Evolutionary conservation across 805 yeast genomes (phyloP).

Genomic region (Wickerhamiella domercqiae): DNA sequence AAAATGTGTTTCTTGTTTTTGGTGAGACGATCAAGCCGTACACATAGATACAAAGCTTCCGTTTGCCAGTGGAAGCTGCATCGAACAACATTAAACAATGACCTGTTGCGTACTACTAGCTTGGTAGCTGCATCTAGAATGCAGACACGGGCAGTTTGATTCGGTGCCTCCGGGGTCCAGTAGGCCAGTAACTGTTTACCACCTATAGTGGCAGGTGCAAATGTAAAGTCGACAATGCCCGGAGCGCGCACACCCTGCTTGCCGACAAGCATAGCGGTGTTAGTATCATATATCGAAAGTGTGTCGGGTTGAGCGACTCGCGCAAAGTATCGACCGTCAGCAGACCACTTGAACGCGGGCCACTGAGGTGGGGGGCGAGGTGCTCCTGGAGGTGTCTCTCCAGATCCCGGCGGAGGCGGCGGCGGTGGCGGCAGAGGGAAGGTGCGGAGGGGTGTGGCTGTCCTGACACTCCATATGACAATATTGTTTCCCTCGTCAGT

Average conservation of each 20-base stretch:
- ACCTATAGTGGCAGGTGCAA: conserved; percentile 79
- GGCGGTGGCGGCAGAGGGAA: conserved; percentile 45
- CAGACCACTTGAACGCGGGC: conserved; percentile 96
- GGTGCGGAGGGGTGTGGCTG: conserved; percentile 74
- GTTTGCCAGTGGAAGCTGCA: conserved; percentile 91
- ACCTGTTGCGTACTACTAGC: conserved; percentile 73
- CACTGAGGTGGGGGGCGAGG: conserved; percentile 49
- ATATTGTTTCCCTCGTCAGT: conserved; percentile 86
- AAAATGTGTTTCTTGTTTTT: conserved; percentile 85
- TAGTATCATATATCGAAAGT: conserved; percentile 74
- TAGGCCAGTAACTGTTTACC: conserved; percentile 58
- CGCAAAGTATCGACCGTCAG: conserved; percentile 84
- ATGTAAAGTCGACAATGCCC: conserved; percentile 80
- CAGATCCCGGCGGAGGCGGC: no score
- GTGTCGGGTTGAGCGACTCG: conserved; percentile 83
- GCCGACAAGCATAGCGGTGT: conserved; percentile 65
- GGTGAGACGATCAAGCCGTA: conserved; percentile 92
- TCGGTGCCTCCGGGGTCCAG: conserved; percentile 91
- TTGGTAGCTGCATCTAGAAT: conserved; percentile 76
- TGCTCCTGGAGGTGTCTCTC: conserved; percentile 5
- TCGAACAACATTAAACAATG: conserved; percentile 85
- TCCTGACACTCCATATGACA: conserved; percentile 79
- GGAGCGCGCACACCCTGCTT: conserved; percentile 72
- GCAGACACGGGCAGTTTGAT: conserved; percentile 90
- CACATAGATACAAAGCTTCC: conserved; percentile 69